Base-by-base conservation (phyloP, 2,329 filamentous ascomycete species). In the Alternaria triticina region DNA sequence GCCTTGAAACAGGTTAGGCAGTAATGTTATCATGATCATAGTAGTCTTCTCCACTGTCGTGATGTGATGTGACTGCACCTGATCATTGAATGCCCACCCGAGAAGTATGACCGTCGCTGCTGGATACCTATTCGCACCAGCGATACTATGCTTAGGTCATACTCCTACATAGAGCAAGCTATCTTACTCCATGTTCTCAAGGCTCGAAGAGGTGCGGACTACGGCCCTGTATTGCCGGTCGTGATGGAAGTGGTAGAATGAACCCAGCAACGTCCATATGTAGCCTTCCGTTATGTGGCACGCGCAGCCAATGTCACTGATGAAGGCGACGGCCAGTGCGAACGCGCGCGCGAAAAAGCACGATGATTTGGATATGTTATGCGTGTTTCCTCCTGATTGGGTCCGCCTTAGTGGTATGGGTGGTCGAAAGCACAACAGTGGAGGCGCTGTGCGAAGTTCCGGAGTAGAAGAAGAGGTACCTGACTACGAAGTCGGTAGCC, bases 91-190 rank as follows among this genome's bases (percentile, higher is more conserved):
- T 51, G 30, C 55, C 25, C 44, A 74, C 20, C 44, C 68, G 62
- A 20, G 80, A 74, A 28, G 79, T 74, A 77, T 82, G 79, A n/a
- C 80, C 80, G 61, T 81, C 80, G 7, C 78, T 82, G 49, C 77
- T 81, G 47, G 90, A 82, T 33, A 90, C 88, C 84, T 86, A 90
- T 62, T 90, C 86, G 73, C 90, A 87, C 70, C 90, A 76, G 70
- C 84, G 87, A 33, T 88, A 79, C 50, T 17, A 87, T 72, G 62
- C 85, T 82, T 54, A 85, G 86, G 36, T 11, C 36, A 40, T 40
- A 40, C 36, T 40, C 36, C 15, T 40, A 6, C 36, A 6, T 11
- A 5, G 36, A 40, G 17, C n/a, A 40, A 40, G 36, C n/a, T 15
- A n/a, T 36, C 33, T 36, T 36, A 15, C 33, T 36, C 33, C 33